These are phyloP conservation scores for Trichoderma semiorbis DNA, from an alignment of 2,329 filamentous ascomycete genomes.

Conservation along the genomic window DNA sequence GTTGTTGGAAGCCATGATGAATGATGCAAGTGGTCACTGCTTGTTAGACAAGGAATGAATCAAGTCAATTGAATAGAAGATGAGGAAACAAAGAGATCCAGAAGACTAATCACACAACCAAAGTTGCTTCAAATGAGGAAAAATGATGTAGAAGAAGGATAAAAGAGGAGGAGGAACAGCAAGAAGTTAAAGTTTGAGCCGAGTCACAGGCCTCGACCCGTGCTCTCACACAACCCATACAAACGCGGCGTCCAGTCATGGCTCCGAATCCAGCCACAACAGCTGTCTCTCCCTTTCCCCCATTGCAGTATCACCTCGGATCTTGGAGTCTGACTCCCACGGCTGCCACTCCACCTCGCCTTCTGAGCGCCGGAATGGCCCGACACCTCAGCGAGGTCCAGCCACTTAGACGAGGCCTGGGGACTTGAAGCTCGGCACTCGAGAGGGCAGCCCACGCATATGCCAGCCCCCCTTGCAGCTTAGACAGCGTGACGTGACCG, in stretches of 20 bases:
- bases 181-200: slow-evolving; percentile 5
- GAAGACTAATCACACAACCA: not conserved
- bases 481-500: slow-evolving; percentile 11
- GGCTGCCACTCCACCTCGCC: not conserved
- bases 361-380: slow-evolving; percentile 19
- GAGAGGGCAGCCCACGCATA: not conserved
- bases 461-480: not conserved
- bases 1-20: slow-evolving; percentile 58
- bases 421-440: slow-evolving; percentile 7
- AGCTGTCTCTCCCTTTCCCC: not conserved
- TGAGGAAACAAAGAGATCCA: not conserved
- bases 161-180: not conserved
- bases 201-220: slow-evolving; percentile 14
- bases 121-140: not conserved
- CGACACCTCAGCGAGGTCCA: slow-evolving; percentile 1
- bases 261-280: slow-evolving; percentile 7
- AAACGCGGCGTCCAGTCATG: slow-evolving; percentile 7
- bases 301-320: slow-evolving; percentile 14
- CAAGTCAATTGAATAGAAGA: not conserved
- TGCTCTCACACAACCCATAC: slow-evolving; percentile 1
- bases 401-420: slow-evolving; percentile 9
- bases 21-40: slow-evolving; percentile 16
- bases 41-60: not conserved
- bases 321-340: not conserved
- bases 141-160: not conserved